phyloP scores from a whole-genome alignment of 2,329 filamentous ascomycete species.

The Fusarium veterinarium region DNA sequence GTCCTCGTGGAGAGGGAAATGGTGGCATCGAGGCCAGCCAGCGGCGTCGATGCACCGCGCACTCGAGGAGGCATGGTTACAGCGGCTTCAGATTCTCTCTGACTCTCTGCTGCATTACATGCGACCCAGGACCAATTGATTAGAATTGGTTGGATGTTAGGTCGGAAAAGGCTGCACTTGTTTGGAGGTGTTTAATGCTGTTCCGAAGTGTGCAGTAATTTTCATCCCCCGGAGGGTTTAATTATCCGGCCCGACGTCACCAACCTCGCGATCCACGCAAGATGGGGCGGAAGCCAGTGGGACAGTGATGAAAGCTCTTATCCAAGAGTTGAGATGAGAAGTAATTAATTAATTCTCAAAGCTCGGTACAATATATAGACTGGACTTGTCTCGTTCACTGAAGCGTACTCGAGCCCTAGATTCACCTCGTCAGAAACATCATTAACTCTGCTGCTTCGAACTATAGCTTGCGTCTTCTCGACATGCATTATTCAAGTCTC shows the following conservation, averaged over 20 bases:
- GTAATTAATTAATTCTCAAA: neutral
- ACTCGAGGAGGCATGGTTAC: slow-evolving; percentile 50
- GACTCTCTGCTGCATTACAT: slow-evolving; percentile 40
- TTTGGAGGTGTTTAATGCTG: slow-evolving; percentile 23
- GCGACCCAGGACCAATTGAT: slow-evolving; percentile 41
- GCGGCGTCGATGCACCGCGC: slow-evolving; percentile 44
- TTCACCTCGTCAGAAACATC: neutral
- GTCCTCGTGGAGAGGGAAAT: slow-evolving; percentile 29
- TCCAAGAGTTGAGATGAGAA: neutral
- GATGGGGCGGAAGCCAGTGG: neutral
- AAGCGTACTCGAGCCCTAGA: no score
- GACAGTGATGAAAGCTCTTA: neutral
- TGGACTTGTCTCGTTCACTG: neutral
- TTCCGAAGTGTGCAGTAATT: slow-evolving; percentile 29
- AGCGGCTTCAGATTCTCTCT: slow-evolving; percentile 32
- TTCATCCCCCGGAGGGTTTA: slow-evolving; percentile 32
- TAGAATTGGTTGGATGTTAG: slow-evolving; percentile 37
- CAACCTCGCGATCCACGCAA: neutral
- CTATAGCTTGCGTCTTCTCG: neutral
- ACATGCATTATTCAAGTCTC: neutral
- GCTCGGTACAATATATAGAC: neutral
- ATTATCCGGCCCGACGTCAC: slow-evolving; percentile 9
- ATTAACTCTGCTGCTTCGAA: neutral
- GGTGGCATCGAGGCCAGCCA: slow-evolving; percentile 48
- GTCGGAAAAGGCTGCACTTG: slow-evolving; percentile 22